Percentiles rank a stretch among this genome's conserved stretches.
These are phyloP conservation scores for Ganoderma lucidum DNA, from an alignment of 1,284 basidiomycete genomes.

Conservation along the genomic window DNA sequence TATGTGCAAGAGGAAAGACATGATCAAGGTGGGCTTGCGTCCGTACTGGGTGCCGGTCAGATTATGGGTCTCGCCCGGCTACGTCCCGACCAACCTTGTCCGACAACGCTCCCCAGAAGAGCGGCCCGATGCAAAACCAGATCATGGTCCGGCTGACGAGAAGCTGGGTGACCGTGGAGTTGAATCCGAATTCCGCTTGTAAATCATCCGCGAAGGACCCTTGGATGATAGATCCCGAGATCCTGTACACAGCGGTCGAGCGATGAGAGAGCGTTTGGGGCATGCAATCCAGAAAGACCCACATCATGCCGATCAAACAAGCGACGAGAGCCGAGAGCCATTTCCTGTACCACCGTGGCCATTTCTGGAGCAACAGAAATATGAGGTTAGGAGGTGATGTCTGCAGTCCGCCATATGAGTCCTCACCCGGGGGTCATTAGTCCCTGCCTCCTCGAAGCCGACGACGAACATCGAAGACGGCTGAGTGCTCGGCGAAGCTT, in stretches of 20 bases:
- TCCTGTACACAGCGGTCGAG: neutral
- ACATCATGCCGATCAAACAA: neutral
- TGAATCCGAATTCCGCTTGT: neutral
- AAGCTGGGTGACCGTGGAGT: neutral
- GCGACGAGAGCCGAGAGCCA: neutral
- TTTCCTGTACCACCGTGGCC: neutral
- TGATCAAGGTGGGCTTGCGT: neutral
- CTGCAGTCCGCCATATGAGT: neutral
- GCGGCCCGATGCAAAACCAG: neutral
- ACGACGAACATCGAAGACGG: neutral
- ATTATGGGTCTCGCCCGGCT: neutral
- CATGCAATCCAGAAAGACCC: neutral
- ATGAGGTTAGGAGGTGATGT: neutral
- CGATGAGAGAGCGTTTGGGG: neutral
- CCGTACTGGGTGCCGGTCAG: neutral
- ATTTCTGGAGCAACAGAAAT: neutral
- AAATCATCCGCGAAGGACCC: neutral
- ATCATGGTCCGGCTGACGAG: neutral
- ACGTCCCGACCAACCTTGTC: neutral
- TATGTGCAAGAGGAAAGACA: neutral
- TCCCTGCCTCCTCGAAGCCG: conserved; percentile 1
- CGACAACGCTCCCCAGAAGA: conserved; percentile 4
- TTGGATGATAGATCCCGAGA: neutral
- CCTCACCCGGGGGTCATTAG: neutral
- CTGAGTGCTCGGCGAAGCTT: neutral